Evolutionary conservation across 1,284 basidiomycete genomes (phyloP).

Genomic region (Ustilago lituana): DNA sequence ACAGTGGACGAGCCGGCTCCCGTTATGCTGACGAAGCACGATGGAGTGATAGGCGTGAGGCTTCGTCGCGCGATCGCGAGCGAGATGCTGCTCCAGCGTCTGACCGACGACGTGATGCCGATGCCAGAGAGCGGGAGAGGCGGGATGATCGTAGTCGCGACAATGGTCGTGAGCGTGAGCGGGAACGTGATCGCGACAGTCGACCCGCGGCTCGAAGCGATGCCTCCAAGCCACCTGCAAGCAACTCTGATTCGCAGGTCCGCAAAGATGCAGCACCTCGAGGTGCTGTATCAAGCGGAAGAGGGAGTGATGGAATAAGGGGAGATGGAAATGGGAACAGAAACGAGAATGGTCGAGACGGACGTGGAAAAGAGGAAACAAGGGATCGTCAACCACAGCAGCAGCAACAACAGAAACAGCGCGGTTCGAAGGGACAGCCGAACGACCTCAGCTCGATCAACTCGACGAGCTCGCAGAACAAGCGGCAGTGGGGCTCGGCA

Average conservation of each 20-base stretch:
- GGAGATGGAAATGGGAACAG: conserved; percentile 8
- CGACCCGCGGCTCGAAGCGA: conserved; percentile 5
- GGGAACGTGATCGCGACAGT: conserved; percentile 11
- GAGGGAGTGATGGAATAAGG: conserved; percentile 7
- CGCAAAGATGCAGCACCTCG: no score
- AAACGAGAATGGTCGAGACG: conserved; percentile 4
- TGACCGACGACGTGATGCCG: conserved; percentile 20
- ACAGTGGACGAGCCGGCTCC: conserved; percentile 4
- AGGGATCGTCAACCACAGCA: conserved; percentile 9
- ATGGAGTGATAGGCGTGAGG: conserved; percentile 14
- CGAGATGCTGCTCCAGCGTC: conserved; percentile 10
- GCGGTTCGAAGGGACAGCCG: conserved; percentile 22
- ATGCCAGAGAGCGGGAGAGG: conserved; percentile 4
- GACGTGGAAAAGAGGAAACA: conserved; percentile 2
- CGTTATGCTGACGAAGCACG: conserved; percentile 16
- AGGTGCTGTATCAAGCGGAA: no score
- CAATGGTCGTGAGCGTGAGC: conserved; percentile 13
- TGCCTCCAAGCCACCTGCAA: conserved; percentile 4
- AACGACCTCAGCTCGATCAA: conserved; percentile 40
- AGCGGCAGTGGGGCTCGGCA: conserved; percentile 28
- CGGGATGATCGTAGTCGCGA: conserved; percentile 19
- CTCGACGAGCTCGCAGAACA: conserved; percentile 35
- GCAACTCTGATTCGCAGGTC: conserved; percentile 8
- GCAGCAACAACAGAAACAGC: conserved; percentile 22
- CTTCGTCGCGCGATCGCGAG: conserved; percentile 15